These are phyloP conservation scores for Nitzschia sp. DNA, from an alignment of 108 stramenopile species.

Conservation along the genomic window DNA sequence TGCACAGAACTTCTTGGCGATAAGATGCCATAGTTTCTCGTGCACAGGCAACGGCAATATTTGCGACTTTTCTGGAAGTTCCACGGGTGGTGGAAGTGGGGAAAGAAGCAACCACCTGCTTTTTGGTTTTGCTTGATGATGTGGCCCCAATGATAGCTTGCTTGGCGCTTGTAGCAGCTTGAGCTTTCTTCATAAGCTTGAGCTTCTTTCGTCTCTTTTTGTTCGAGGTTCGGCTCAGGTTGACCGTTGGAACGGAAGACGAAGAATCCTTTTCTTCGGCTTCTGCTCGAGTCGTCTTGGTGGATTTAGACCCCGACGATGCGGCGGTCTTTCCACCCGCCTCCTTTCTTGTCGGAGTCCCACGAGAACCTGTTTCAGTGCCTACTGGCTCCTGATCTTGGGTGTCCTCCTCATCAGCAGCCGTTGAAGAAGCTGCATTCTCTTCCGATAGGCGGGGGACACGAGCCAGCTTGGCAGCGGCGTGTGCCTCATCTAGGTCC, in stretches of 20 bases:
- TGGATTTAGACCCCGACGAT: not conserved
- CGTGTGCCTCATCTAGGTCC: conserved; percentile 42
- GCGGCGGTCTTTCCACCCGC: not conserved
- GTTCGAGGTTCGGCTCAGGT: conserved; percentile 57
- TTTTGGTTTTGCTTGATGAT: not conserved
- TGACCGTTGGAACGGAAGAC: not conserved
- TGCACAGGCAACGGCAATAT: conserved; percentile 57
- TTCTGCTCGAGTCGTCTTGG: not conserved
- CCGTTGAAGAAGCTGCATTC: not conserved
- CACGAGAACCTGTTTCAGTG: not conserved
- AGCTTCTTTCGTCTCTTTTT: conserved; percentile 67
- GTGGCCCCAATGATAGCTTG: conserved; percentile 13
- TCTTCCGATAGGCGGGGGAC: conserved; percentile 1
- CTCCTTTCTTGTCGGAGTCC: not conserved
- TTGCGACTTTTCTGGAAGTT: conserved; percentile 27
- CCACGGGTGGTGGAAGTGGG: not conserved
- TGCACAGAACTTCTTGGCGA: conserved; percentile 35
- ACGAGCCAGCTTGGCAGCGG: conserved; percentile 27
- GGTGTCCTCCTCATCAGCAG: not conserved
- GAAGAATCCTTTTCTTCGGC: not conserved
- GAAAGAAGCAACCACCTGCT: not conserved
- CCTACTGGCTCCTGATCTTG: not conserved
- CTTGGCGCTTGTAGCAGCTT: conserved; percentile 51
- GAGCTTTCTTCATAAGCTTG: conserved; percentile 73
- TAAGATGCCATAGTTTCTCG: conserved; percentile 46